phyloP scores from a whole-genome alignment of 805 yeast genomes.

The Wickerhamiella parazyma region DNA sequence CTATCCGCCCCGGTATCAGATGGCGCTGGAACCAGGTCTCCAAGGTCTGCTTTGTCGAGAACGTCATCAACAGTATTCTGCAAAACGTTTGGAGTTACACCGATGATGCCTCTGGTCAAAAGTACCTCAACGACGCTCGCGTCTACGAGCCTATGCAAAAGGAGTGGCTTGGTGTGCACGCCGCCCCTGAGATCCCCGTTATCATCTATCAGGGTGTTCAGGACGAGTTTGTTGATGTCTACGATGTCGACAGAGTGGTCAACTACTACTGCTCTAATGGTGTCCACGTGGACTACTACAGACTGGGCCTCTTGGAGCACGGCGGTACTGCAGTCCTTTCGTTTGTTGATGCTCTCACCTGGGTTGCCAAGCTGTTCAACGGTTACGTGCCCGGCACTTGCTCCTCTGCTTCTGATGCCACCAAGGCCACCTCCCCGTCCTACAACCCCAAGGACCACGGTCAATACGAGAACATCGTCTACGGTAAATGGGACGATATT shows the following conservation, averaged over 20 bases:
- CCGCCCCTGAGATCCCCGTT: constrained; percentile 16
- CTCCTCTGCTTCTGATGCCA: neutral
- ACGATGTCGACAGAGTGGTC: constrained; percentile 13
- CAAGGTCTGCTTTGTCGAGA: constrained; percentile 12
- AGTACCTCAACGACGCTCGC: constrained; percentile 10
- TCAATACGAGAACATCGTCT: neutral
- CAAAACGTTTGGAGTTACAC: constrained; percentile 15
- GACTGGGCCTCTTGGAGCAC: constrained; percentile 1
- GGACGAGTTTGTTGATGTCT: constrained; percentile 18
- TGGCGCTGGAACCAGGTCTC: constrained; percentile 11
- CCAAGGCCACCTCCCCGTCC: neutral
- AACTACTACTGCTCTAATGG: constrained; percentile 19
- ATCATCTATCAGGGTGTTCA: constrained; percentile 20
- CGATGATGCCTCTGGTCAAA: constrained; percentile 11
- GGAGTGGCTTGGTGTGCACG: constrained; percentile 16
- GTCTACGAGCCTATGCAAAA: constrained; percentile 13
- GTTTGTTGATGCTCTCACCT: neutral
- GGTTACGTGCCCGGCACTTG: neutral
- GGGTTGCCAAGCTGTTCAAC: neutral
- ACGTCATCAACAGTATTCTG: constrained; percentile 11
- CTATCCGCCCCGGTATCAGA: constrained; percentile 10
- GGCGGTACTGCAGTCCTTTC: neutral
- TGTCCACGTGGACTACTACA: constrained; percentile 14
- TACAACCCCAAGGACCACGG: neutral
- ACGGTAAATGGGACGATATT: neutral